Base-by-base conservation (phyloP, 2,329 filamentous ascomycete genomes). In the Xylariaceae sp. region DNA sequence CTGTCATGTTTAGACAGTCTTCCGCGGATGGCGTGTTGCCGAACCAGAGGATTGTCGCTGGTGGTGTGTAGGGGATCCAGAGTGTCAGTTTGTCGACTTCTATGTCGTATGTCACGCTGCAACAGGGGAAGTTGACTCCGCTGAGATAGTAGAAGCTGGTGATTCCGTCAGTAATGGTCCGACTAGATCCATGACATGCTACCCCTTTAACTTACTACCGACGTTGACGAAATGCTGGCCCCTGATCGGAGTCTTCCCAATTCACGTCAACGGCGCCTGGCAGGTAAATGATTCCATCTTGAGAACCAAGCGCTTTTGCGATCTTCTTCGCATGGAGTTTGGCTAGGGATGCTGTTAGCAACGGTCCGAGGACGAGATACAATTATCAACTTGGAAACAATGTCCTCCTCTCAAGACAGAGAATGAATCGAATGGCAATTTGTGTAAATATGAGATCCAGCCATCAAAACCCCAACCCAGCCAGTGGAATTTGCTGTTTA, bases 61-160 rank as follows among this genome's bases (percentile, higher is more conserved):
- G 83, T 64, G 88, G 83, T 64, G 86, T 83, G 66, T 84, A 82
- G 1, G 89, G 88, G 52, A 93, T 85, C 82, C 88, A 94, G 34
- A 93, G 81, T 4, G 81, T 84, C 58, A 94, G 80, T 18, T 77
- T 75, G 70, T 92, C 88, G 9, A 75, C 75, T 18, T 70, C 74
- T 53, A 85, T 78, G 62, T 85, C 81, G 66, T 85, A 85, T 1
- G 83, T 85, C 39, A 82, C 77, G 53, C 75, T 75, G 67, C 80
- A 84, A 65, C 80, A 79, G 1, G 80, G 74, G 61, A 84, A 80
- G 71, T 84, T 73, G 59, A 76, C 78, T 42, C 83, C 83, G 34
- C 77, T 76, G 57, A 86, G 68, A 69, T 86, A 86, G 70, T 80
- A 85, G 71, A 85, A 85, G 75, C 82, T 84, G 54, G 45, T 44